These are phyloP conservation scores for Candida golubevii DNA, from an alignment of 805 yeast genomes.

Conservation along the genomic window DNA sequence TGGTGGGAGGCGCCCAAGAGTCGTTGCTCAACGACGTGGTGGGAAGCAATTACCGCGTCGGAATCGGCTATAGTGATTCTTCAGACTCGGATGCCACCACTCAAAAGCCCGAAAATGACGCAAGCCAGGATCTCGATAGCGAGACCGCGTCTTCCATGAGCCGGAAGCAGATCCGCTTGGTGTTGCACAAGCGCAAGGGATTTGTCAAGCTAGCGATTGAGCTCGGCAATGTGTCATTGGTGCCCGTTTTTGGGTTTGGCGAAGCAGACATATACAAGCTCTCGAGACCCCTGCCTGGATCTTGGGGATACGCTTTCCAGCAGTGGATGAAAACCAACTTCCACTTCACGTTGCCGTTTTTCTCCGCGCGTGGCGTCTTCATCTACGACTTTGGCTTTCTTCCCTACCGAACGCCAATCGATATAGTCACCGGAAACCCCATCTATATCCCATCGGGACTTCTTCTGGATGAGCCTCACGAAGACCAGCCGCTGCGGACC, in stretches of 20 bases:
- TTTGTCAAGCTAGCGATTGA: constrained; percentile 83
- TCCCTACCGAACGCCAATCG: constrained; percentile 78
- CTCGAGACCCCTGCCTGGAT: constrained; percentile 35
- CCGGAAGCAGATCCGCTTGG: constrained; percentile 51
- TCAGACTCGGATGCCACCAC: background rate
- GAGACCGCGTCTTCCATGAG: constrained; percentile 6
- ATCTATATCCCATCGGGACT: constrained; percentile 48
- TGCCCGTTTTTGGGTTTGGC: constrained; percentile 89
- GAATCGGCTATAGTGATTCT: constrained; percentile 28
- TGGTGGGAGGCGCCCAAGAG: constrained; percentile 95
- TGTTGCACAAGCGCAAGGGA: constrained; percentile 76
- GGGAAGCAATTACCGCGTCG: constrained; percentile 28
- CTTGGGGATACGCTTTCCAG: constrained; percentile 56
- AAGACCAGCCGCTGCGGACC: constrained; percentile 23
- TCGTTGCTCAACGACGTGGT: constrained; percentile 53
- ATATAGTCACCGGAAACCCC: constrained; percentile 71
- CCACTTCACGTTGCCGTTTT: constrained; percentile 87
- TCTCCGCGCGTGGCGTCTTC: constrained; percentile 88
- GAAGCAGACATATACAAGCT: constrained; percentile 62
- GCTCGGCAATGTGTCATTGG: constrained; percentile 70
- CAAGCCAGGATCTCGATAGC: constrained; percentile 1
- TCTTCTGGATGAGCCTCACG: constrained; percentile 27
- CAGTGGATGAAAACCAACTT: constrained; percentile 62
- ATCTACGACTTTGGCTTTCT: constrained; percentile 88
- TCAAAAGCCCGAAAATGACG: background rate